Percentiles rank a stretch among this genome's conserved stretches.
These are phyloP conservation scores for Crithidia sp. DNA, from an alignment of 208 protist species.

Conservation along the genomic window DNA sequence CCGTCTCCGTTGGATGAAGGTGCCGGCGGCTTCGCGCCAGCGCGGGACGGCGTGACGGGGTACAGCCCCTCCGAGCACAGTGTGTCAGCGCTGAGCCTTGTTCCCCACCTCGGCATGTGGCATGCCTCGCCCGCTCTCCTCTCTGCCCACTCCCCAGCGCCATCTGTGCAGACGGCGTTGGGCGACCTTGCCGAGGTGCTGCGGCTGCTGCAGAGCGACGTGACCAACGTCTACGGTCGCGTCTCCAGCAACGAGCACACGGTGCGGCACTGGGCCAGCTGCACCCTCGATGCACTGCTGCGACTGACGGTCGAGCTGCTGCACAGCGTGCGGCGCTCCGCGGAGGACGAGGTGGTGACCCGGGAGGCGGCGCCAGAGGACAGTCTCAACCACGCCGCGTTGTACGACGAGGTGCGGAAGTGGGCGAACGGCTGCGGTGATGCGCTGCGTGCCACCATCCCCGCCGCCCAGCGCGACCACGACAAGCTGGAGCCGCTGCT, in stretches of 20 bases:
- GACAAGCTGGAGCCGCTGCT: constrained; percentile 32
- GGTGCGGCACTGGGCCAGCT: constrained; percentile 24
- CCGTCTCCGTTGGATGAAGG: constrained; percentile 25
- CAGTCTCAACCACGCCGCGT: constrained; percentile 5
- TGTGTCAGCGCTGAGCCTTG: constrained; percentile 22
- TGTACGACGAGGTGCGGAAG: constrained; percentile 5
- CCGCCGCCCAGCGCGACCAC: constrained; percentile 16
- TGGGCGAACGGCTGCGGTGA: constrained; percentile 6
- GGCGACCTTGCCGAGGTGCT: constrained; percentile 37
- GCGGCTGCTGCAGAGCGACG: constrained; percentile 42
- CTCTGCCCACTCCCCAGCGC: constrained; percentile 8
- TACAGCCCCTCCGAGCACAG: constrained; percentile 31
- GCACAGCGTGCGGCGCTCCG: constrained; percentile 23
- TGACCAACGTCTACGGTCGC: constrained; percentile 35
- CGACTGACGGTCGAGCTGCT: constrained; percentile 18
- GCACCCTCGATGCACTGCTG: constrained; percentile 23
- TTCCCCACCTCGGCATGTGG: constrained; percentile 24
- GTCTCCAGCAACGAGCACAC: constrained; percentile 32
- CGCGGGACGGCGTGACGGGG: constrained; percentile 17
- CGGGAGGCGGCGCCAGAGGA: neutral
- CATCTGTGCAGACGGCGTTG: constrained; percentile 12
- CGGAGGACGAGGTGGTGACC: neutral
- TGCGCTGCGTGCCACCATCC: constrained; percentile 18
- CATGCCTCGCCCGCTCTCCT: constrained; percentile 24
- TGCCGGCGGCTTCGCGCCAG: constrained; percentile 1